Base-by-base conservation (phyloP, 225 moss, liverwort and hornwort genomes). In the Sphagnum tenellum region DNA sequence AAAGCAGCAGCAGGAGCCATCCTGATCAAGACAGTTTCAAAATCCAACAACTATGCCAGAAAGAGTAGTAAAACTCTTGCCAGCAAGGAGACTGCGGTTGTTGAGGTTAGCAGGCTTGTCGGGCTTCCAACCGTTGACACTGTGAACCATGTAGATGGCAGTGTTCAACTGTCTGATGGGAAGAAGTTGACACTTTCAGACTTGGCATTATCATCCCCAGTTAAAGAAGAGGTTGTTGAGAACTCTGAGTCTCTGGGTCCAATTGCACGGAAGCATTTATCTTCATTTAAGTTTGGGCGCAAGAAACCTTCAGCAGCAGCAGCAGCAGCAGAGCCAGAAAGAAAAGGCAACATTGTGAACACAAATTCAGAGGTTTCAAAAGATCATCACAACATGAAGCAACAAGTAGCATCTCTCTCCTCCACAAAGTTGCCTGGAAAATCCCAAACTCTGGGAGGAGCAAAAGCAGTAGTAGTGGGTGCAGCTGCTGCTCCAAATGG, bases 171-270 rank as follows among this genome's bases (percentile, higher is more conserved):
- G 52, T 2, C 52, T 52, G 52, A 6, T 6, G 52, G 6, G 51
- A 56, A 47, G 59, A 51, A 11, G 12, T 5, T 48, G 46, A 11
- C 8, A 11, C 6, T 13, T 67, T 55, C 8, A 63, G 59, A 60
- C 4, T 4, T 29, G 49, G 45, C n/a, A 12, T 13, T 48, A 48
- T 53, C 77, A 52, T 6, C 9, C 5, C 54, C 75, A 3, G 73
- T 62, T 58, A 82, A 79, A 64, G 82, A 82, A 58, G 78, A 82
- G 74, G 76, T 82, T 8, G 63, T 82, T 60, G 82, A 82, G 76
- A 82, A 58, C 50, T 56, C 76, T 2, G 76, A 69, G 48, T 76
- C 79, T 9, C 71, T 74, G 8, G 73, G 73, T 61, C 69, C 74
- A 5, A 69, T 70, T 8, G 71, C 78, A 4, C 66, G 74, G 64